Evolutionary conservation across 73 alveolate species (phyloP).

Genomic region (Durusdinium trenchii): DNA sequence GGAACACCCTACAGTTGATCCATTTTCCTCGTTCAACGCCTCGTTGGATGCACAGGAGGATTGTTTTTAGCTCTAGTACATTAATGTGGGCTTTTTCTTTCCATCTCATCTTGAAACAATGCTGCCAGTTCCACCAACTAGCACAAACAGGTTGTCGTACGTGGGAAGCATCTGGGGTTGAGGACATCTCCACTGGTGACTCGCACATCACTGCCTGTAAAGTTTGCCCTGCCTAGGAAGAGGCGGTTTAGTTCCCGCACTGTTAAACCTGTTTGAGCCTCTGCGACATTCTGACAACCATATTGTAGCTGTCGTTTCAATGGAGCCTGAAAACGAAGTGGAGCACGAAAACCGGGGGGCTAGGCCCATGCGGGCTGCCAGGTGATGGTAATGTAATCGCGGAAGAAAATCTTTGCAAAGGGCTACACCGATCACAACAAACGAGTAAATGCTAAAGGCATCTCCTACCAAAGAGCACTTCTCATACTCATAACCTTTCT

Average conservation of each 20-base stretch:
- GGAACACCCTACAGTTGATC: neutral
- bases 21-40: neutral
- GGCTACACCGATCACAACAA: neutral
- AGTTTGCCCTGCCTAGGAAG: neutral
- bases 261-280: too few relatives aligned
- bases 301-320: neutral
- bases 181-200: neutral
- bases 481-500: neutral
- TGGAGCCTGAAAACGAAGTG: neutral
- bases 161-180: neutral
- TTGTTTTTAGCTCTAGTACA: neutral
- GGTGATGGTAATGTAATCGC: neutral
- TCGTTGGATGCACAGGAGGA: neutral
- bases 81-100: neutral
- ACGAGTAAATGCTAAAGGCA: neutral
- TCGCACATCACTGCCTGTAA: constrained; percentile 21
- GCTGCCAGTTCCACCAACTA: neutral
- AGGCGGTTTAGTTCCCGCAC: neutral
- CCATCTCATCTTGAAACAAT: neutral
- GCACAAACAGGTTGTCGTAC: neutral
- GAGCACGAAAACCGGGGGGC: neutral
- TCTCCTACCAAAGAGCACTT: constrained; percentile 1
- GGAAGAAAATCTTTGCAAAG: neutral
- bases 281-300: neutral
- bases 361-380: neutral